Percentiles rank a stretch among this genome's conserved stretches.
phyloP scores from a whole-genome alignment of 2,329 filamentous ascomycete genomes.

The Phaeomoniella chlamydospora region DNA sequence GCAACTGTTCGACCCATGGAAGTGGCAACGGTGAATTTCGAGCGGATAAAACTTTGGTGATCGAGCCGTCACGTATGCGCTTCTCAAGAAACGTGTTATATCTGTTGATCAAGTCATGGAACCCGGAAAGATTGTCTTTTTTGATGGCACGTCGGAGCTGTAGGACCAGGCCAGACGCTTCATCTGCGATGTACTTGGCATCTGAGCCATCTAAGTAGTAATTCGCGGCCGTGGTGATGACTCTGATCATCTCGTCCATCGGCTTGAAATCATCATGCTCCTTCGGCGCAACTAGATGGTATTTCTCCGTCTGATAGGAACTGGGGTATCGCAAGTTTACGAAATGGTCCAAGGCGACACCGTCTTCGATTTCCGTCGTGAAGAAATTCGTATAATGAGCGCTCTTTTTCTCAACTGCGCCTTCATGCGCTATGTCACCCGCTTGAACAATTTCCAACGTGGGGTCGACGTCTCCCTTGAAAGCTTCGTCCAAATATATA shows the following conservation, averaged over 20 bases:
- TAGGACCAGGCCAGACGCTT: constrained; percentile 59
- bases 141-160: constrained; percentile 61
- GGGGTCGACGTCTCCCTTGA: constrained; percentile 22
- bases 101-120: constrained; percentile 55
- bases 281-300: constrained; percentile 62
- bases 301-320: constrained; percentile 54
- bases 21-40: constrained; percentile 52
- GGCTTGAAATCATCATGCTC: constrained; percentile 60
- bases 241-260: constrained; percentile 54
- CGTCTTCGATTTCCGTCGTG: constrained; percentile 27
- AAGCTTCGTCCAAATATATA: constrained; percentile 29
- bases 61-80: constrained; percentile 54
- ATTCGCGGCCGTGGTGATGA: constrained; percentile 54
- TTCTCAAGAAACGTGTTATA: constrained; percentile 61
- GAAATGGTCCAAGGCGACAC: constrained; percentile 24
- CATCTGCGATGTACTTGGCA: constrained; percentile 53
- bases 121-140: constrained; percentile 54
- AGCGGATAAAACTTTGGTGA: constrained; percentile 56
- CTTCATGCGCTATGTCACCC: constrained; percentile 27
- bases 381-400: constrained; percentile 14
- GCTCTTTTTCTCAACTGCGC: constrained; percentile 20
- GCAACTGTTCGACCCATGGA: constrained; percentile 62
- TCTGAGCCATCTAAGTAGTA: constrained; percentile 65
- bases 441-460: constrained; percentile 33
- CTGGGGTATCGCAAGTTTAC: constrained; percentile 76